Percentiles rank a stretch among this genome's conserved stretches.
phyloP scores from a whole-genome alignment of 371 early-diverging fungal genomes.

The Capniomyces stellatus region DNA sequence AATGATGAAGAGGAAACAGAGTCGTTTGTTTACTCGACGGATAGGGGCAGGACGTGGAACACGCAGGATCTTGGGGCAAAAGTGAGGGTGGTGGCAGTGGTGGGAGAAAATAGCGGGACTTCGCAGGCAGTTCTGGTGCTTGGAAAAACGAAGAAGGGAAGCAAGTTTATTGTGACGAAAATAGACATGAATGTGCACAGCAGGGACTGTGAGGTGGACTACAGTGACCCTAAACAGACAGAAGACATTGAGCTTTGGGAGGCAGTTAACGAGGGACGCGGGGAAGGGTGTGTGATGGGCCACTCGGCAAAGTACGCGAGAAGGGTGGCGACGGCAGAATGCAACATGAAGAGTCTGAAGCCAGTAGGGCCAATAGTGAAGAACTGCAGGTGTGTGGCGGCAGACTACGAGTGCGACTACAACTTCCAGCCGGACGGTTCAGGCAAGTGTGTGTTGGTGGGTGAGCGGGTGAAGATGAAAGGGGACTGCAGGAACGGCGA shows the following conservation, averaged over 20 bases:
- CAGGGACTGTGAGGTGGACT: constrained; percentile 42
- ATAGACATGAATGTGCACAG: constrained; percentile 44
- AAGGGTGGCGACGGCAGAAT: constrained; percentile 53
- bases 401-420: constrained; percentile 86
- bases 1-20: constrained; percentile 53
- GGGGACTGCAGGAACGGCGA: constrained; percentile 38
- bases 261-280: constrained; percentile 33
- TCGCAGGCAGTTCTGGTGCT: constrained; percentile 31
- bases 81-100: constrained; percentile 35
- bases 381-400: constrained; percentile 56
- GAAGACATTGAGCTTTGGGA: constrained; percentile 69
- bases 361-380: constrained; percentile 32
- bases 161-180: constrained; percentile 33
- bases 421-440: constrained; percentile 38
- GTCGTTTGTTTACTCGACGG: constrained; percentile 49
- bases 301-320: constrained; percentile 53
- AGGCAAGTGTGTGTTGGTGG: constrained; percentile 36
- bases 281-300: constrained; percentile 75
- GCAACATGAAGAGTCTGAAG: constrained; percentile 54
- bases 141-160: constrained; percentile 14
- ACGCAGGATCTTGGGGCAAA: constrained; percentile 24
- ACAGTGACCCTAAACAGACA: constrained; percentile 25
- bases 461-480: constrained; percentile 29
- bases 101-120: constrained; percentile 43
- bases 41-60: constrained; percentile 69